Base-by-base conservation (phyloP, 2,329 filamentous ascomycete genomes). In the Plenodomus tracheiphilus region DNA sequence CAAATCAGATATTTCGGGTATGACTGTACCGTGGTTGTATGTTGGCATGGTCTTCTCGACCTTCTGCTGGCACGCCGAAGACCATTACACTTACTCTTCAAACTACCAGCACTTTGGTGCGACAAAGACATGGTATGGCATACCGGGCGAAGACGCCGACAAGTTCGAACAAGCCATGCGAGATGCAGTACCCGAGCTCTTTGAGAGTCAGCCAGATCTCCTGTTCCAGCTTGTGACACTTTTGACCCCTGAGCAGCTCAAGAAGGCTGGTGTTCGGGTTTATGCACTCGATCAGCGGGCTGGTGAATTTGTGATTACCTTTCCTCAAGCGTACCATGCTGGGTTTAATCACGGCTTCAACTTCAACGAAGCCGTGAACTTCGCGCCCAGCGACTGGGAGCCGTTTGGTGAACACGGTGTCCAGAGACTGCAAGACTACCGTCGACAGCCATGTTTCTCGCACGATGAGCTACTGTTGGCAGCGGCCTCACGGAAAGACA, bases 11-110 rank as follows among this genome's bases (percentile, higher is more conserved):
- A 95, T 99, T 44, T 97, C 94, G 2, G 94, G 94, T 32, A 99
- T 99, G 94, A 99, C 94, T 0, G 93, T 99, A 7, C 94, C 94
- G 0, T 99, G 94, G 94, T 85, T 99, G 3, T 99, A 99, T 68
- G 94, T 99, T 3, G 94, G 94, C 53, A 99, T 99, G 94, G 95
- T 96, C 34, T 99, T 99, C 70, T 99, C 94, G 0, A 97, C 94
- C 0, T 99, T 99, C 68, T 99, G 94, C 73, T 99, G 94, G 94
- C 94, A 99, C 71, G 97, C 96, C 56, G 94, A 99, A 67, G 94
- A 99, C 65, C 94, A 99, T 68, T 97, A 96, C 69, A 88, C 94
- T 2, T 99, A 97, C 69, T 99, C 94, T 0, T 89, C 94, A 43
- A 99, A 99, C 61, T 99, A 97, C 64, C 94, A 99, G 70, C 94